phyloP scores from a whole-genome alignment of 345 rosid genomes.

The Salix brachista region DNA sequence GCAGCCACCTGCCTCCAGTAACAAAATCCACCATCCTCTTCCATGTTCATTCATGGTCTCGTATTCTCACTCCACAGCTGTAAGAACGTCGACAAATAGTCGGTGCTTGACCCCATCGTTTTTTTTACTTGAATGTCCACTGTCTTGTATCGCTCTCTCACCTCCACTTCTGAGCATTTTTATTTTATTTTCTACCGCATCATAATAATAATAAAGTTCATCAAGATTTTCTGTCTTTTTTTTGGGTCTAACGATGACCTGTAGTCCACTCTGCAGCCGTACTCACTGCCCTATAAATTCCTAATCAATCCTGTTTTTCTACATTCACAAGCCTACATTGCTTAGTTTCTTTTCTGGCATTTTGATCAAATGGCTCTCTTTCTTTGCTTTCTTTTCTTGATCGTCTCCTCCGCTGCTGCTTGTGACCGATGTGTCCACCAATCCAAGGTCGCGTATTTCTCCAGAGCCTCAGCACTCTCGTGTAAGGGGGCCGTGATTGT shows the following conservation, averaged over 20 bases:
- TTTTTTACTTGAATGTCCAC: neutral
- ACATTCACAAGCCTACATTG: neutral
- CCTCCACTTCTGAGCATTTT: neutral
- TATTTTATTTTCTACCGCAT: neutral
- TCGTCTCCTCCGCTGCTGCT: conserved; percentile 50
- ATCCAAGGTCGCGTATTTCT: conserved; percentile 67
- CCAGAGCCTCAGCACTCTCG: conserved; percentile 60
- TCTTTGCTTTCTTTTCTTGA: conserved; percentile 31
- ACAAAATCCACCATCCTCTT: neutral
- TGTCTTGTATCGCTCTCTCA: conserved; percentile 17
- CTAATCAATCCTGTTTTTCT: neutral
- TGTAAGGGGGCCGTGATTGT: conserved; percentile 26
- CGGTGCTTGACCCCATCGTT: conserved; percentile 33
- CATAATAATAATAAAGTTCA: neutral
- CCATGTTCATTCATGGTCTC: neutral
- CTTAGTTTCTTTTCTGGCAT: neutral
- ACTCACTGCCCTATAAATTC: conserved; percentile 4
- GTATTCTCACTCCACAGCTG: conserved; percentile 31
- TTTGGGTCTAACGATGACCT: conserved; percentile 35
- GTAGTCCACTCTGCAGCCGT: conserved; percentile 30
- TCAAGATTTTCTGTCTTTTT: neutral
- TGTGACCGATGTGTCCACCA: conserved; percentile 83
- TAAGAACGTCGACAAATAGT: conserved; percentile 28
- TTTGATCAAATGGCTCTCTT: conserved; percentile 33
- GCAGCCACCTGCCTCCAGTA: neutral